A percentile compares a stretch with the other conserved stretches of the same genome.
Conservation (phyloP, 345 rosid genomes). For the Eucalyptus tenuipes region DNA sequence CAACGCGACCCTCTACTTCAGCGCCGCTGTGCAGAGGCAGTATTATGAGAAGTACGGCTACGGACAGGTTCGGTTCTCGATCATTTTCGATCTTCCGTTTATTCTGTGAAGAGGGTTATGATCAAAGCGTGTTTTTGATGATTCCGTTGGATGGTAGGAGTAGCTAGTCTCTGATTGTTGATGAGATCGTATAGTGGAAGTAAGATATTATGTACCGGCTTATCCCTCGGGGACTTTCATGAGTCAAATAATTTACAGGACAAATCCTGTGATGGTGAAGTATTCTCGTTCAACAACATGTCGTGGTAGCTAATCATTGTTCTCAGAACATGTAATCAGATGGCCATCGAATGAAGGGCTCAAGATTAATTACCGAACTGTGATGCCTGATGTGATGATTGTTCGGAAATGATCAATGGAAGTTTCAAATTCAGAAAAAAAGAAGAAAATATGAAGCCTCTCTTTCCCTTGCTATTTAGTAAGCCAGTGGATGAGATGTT, state of each 20-base stretch:
- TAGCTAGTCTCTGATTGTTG: background rate
- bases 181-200: background rate
- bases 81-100: background rate
- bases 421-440: background rate
- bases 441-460: background rate
- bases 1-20: constrained; percentile 82
- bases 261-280: background rate
- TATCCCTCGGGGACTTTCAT: background rate
- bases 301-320: background rate
- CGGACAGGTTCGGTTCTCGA: constrained; percentile 16
- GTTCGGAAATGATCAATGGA: background rate
- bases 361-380: background rate
- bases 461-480: background rate
- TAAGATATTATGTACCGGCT: background rate
- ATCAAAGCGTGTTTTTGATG: background rate
- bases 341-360: background rate
- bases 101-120: background rate
- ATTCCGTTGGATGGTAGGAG: background rate
- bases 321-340: background rate
- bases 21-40: constrained; percentile 63
- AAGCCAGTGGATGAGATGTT: background rate
- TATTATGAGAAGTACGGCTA: constrained; percentile 64
- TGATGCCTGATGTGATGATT: background rate
- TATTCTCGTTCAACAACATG: background rate
- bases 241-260: background rate